These are phyloP conservation scores for Annona squamosa DNA, from an alignment of 164 flowering plant species.

Conservation along the genomic window DNA sequence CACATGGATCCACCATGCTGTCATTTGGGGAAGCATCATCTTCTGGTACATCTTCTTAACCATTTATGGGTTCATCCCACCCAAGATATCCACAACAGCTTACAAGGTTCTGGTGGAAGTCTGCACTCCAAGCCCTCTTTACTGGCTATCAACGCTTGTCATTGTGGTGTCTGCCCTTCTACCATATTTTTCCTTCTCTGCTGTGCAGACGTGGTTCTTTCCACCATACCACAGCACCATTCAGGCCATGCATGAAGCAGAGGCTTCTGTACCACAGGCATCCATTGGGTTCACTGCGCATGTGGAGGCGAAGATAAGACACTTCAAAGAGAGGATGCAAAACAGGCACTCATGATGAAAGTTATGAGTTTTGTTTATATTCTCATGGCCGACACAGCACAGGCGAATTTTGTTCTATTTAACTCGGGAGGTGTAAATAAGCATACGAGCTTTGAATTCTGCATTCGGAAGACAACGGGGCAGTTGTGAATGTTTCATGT, in stretches of 20 bases:
- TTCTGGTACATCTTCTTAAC: constrained; percentile 66
- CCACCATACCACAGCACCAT: constrained; percentile 64
- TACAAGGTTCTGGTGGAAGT: constrained; percentile 64
- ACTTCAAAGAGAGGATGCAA: neutral
- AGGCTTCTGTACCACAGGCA: constrained; percentile 11
- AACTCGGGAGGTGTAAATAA: no score
- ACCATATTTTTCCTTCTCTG: constrained; percentile 45
- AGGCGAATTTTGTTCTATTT: no score
- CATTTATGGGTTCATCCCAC: constrained; percentile 48
- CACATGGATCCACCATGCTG: constrained; percentile 84
- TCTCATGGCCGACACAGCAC: no score
- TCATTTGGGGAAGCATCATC: constrained; percentile 81
- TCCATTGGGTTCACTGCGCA: constrained; percentile 61
- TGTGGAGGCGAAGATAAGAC: constrained; percentile 15
- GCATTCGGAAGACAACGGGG: no score
- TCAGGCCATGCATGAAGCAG: constrained; percentile 23
- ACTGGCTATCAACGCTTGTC: constrained; percentile 47
- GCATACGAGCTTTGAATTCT: no score
- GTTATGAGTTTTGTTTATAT: no score
- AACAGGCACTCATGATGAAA: neutral
- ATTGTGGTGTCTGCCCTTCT: constrained; percentile 49
- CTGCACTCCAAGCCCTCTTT: constrained; percentile 47
- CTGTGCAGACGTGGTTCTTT: constrained; percentile 47
- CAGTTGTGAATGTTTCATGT: no score
- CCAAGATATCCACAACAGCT: constrained; percentile 60